Conservation (phyloP, 192 early-diverging fungal species). For the Gaertneriomyces semiglobifer region DNA sequence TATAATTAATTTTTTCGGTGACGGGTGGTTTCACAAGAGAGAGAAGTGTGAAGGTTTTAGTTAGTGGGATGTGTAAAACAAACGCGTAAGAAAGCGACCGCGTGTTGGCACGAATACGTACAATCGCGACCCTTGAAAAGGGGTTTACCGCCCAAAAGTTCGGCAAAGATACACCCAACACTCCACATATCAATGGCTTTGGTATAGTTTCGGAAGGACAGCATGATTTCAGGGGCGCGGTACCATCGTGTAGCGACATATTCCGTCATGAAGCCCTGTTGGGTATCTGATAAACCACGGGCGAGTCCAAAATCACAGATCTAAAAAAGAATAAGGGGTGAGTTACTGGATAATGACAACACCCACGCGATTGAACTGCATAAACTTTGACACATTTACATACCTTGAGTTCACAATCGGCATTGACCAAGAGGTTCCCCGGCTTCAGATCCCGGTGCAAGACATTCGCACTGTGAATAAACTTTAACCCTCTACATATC, state of each 20-base stretch:
- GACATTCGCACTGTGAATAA: conserved; percentile 89
- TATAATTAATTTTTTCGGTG: not conserved
- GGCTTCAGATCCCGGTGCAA: conserved; percentile 97
- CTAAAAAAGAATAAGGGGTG: conserved; percentile 33
- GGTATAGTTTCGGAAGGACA: conserved; percentile 96
- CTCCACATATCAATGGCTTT: conserved; percentile 99
- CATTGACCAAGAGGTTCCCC: conserved; percentile 91
- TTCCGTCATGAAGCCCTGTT: conserved; percentile 96
- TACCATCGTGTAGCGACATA: conserved; percentile 99
- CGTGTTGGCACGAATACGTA: conserved; percentile 23
- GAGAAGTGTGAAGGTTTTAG: not conserved
- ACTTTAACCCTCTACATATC: conserved; percentile 83
- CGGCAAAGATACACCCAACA: conserved; percentile 98
- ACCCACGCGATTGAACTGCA: not conserved
- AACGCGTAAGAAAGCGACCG: not conserved
- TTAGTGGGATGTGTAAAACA: not conserved
- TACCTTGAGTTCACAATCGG: conserved; percentile 90
- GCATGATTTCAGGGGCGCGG: conserved; percentile 97
- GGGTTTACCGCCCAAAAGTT: conserved; percentile 87
- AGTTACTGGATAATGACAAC: not conserved
- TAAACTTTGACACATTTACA: no score
- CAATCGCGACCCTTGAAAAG: conserved; percentile 96
- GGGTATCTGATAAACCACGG: conserved; percentile 79
- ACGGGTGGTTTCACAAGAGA: not conserved
- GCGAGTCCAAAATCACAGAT: conserved; percentile 99